Base-by-base conservation (phyloP, 768 basidiomycete species). In the Nevesoporus exiguus region DNA sequence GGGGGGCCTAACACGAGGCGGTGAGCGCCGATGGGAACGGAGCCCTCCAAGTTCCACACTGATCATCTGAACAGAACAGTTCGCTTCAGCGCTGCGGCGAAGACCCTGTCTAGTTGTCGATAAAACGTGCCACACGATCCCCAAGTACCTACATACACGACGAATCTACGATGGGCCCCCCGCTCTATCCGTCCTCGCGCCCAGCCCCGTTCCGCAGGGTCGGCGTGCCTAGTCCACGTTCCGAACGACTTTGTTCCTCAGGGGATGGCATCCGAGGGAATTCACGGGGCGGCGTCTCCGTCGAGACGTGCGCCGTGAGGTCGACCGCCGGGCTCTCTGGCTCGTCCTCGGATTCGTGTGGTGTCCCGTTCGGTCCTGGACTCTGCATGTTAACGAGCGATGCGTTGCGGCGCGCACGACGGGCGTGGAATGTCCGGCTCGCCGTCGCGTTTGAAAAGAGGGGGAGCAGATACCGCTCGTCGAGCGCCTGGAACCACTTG, bases 401-500 rank as follows among this genome's bases (percentile, higher is more conserved):
- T 5, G 73, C 65, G 14, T 71, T 70, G 56, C 85, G 74, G 43
- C 86, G 78, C 7, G 85, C 85, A 45, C 81, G 75, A 29, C 88
- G 82, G 3, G 91, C 90, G 62, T 93, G 85, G 77, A 90, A 92
- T 56, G 86, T 87, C 61, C 91, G 78, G 59, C 88, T 90, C 17
- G 92, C 92, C 0, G 92, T 93, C 15, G 90, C 90, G 65, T 94
- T 94, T 45, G 91, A 92, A 75, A 93, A 98, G 34, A 98, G 75
- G 21, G 95, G 95, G 3, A 98, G 72, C 19, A 99, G 75, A 69
- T 96, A 99, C 59, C 93, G 81, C 73, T 99, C 94, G 71, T 99
- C 96, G 36, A 99, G 73, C 42, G 87, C 80, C 62, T 94, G 93
- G 84, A 98, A 98, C 93, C 94, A 98, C 69, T 91, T 90, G 27